Conservation (phyloP, 2,329 filamentous ascomycete species). For the Cladophialophora exuberans region DNA sequence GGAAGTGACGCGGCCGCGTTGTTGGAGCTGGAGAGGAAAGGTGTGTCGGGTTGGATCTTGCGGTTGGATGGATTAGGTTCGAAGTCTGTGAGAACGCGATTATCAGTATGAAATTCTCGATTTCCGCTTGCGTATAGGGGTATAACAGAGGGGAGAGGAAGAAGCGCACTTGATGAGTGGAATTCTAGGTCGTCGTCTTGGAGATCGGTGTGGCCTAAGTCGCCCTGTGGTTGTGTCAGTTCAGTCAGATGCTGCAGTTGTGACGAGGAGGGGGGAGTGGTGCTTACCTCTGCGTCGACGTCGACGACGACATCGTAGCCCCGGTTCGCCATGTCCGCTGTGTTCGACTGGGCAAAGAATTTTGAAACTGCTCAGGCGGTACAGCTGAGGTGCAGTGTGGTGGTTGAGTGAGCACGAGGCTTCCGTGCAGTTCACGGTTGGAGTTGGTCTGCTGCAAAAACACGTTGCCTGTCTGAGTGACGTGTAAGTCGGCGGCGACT, state of each 20-base stretch:
- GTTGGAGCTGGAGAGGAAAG: constrained; percentile 53
- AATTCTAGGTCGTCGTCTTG: constrained; percentile 96
- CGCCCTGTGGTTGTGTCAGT: constrained; percentile 63
- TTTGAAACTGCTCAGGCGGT: neutral
- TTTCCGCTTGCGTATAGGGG: too few relatives aligned
- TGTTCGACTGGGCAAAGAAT: neutral
- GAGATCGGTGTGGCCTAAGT: constrained; percentile 96
- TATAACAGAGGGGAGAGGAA: neutral
- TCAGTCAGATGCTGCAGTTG: neutral
- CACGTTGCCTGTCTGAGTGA: constrained; percentile 20
- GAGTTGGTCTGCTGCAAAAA: too few relatives aligned
- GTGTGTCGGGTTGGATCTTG: constrained; percentile 54
- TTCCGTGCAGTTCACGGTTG: neutral
- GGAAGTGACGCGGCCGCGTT: constrained; percentile 53
- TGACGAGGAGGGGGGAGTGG: neutral
- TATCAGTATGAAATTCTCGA: constrained; percentile 16
- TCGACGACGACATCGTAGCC: constrained; percentile 99
- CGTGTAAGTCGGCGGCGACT: neutral
- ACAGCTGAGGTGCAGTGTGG: neutral
- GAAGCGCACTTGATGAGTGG: constrained; percentile 81
- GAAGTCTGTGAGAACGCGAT: constrained; percentile 60
- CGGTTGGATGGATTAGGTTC: constrained; percentile 59
- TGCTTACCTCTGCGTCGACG: constrained; percentile 84
- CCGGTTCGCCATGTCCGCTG: constrained; percentile 69
- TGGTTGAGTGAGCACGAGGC: neutral